Base-by-base conservation (phyloP, 169 alveolate genomes). In the Plasmodium coatneyi region DNA sequence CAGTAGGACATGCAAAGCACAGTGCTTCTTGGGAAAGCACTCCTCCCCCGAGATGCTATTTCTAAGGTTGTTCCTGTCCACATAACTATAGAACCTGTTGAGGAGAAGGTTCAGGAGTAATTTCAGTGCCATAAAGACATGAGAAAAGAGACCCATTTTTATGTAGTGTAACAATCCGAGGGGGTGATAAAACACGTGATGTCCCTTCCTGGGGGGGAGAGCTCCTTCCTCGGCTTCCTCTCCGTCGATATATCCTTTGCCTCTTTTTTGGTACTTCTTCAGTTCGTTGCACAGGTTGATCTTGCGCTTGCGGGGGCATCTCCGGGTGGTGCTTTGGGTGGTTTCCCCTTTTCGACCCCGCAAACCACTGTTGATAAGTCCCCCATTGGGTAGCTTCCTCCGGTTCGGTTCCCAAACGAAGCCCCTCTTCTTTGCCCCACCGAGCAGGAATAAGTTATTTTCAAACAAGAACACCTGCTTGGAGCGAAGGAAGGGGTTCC, bases 141-240 rank as follows among this genome's bases (percentile, higher is more conserved):
- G 95, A 10, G 92, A 80, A 52, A 91, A 91, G 36, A 91, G 34
- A 16, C 95, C 95, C 9, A 91, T 60, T 3, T 91, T 91, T 54
- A 91, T 43, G 74, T 91, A 91, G 36, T 80, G 81, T 43, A 91
- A 39, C 32, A 91, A 41, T n/a, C 71, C n/a, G 16, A 80, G 25
- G 34, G 95, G 95, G 30, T 91, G 95, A 81, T 81, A 91, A 71
- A 91, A 91, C 3, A 91, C 70, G 19, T 49, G 49, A n/a, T 71
- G 54, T 86, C 28, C 14, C 39, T 71, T 22, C 5, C 22, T 36
- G 32, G 41, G 16, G 34, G 41, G 41, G 39, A 1, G 41, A 71
- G 19, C 71, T 71, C n/a, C 28, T 79, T 12, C 76, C 41, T 28
- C 3, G 30, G 10, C 19, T 60, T 66, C 22, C n/a, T 22, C 41